These are phyloP conservation scores for Calonectria multiphialidica DNA, from an alignment of 2,329 filamentous ascomycete species.

Conservation along the genomic window DNA sequence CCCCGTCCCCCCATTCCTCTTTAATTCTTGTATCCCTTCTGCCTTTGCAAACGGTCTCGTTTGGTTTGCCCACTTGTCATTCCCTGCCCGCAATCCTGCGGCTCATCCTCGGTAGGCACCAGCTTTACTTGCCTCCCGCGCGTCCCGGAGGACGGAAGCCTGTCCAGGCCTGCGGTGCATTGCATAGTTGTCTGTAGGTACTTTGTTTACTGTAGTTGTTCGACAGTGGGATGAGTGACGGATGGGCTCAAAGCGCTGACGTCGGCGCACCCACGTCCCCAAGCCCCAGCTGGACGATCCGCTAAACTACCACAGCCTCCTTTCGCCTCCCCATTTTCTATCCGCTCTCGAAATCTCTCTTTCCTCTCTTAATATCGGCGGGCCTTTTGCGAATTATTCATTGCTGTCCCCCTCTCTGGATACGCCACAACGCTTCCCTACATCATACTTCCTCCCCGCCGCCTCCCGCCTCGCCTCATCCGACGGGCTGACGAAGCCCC, in stretches of 20 bases:
- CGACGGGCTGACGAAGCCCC: slow-evolving; percentile 47
- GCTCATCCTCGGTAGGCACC: slow-evolving; percentile 36
- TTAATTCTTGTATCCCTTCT: slow-evolving; percentile 8
- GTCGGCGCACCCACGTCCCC: slow-evolving; percentile 55
- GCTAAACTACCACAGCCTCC: slow-evolving; percentile 48
- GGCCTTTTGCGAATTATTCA: slow-evolving; percentile 25
- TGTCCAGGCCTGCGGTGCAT: slow-evolving; percentile 11
- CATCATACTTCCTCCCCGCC: slow-evolving; percentile 39
- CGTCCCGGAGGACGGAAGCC: slow-evolving; percentile 9
- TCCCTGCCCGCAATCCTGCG: slow-evolving; percentile 23
- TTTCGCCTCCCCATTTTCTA: slow-evolving; percentile 34
- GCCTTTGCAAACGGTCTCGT: background rate
- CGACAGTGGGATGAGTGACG: slow-evolving; percentile 37
- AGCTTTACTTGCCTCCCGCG: slow-evolving; percentile 18
- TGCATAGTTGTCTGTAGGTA: slow-evolving; percentile 11
- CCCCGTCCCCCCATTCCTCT: background rate
- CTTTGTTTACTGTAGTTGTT: slow-evolving; percentile 9
- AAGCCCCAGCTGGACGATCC: slow-evolving; percentile 48
- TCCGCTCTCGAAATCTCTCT: slow-evolving; percentile 36
- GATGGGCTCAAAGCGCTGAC: slow-evolving; percentile 57
- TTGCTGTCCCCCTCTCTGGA: slow-evolving; percentile 24
- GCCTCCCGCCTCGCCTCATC: slow-evolving; percentile 36
- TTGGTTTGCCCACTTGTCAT: background rate
- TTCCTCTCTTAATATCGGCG: slow-evolving; percentile 26
- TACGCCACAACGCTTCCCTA: slow-evolving; percentile 34